Percentiles rank a stretch among this genome's conserved stretches.
phyloP scores from a whole-genome alignment of 2,329 filamentous ascomycete species.

The Nemania sp. region DNA sequence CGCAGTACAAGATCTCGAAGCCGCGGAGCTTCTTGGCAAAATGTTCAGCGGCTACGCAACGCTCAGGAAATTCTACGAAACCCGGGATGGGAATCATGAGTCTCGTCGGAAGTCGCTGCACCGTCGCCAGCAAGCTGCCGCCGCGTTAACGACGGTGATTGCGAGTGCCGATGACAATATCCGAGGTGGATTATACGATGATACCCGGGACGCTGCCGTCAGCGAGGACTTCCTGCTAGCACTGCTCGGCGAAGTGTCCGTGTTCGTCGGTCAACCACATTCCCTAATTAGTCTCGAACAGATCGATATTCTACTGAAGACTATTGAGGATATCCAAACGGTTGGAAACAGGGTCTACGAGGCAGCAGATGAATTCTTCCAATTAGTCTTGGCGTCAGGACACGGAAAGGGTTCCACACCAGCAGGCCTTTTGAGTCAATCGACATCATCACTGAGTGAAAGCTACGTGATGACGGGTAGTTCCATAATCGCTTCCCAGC shows the following conservation, averaged over 20 bases:
- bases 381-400: constrained; percentile 72
- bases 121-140: constrained; percentile 69
- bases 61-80: constrained; percentile 83
- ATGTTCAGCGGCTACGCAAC: constrained; percentile 92
- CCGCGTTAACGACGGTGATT: constrained; percentile 79
- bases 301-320: constrained; percentile 67
- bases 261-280: constrained; percentile 67
- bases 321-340: constrained; percentile 69
- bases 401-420: constrained; percentile 67
- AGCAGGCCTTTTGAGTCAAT: constrained; percentile 65
- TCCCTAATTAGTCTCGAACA: constrained; percentile 68
- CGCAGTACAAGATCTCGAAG: constrained; percentile 75
- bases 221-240: constrained; percentile 85
- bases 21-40: constrained; percentile 79
- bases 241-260: constrained; percentile 79
- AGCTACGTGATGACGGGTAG: constrained; percentile 74
- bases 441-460: constrained; percentile 49
- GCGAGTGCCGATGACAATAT: constrained; percentile 88
- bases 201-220: constrained; percentile 77
- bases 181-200: constrained; percentile 85
- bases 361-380: constrained; percentile 77
- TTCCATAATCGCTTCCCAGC: constrained; percentile 67
- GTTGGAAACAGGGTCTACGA: constrained; percentile 72
- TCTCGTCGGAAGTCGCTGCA: constrained; percentile 54
- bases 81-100: constrained; percentile 66